A percentile compares a stretch with the other conserved stretches of the same genome.
These are phyloP conservation scores for Terfezia claveryi DNA, from an alignment of 495 filamentous ascomycete species.

Conservation along the genomic window DNA sequence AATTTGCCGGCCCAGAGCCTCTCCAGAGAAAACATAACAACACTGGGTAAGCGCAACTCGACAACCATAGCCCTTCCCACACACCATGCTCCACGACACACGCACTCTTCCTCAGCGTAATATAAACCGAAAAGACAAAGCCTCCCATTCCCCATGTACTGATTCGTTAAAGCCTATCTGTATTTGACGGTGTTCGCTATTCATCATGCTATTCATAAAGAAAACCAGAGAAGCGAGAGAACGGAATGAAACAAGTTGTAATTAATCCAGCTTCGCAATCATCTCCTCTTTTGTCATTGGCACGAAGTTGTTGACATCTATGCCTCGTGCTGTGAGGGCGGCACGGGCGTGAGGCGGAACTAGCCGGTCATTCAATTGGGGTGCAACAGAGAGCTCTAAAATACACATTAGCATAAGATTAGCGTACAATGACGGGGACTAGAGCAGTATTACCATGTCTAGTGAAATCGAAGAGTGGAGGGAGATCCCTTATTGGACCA, in stretches of 20 bases:
- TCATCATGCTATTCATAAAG: background rate
- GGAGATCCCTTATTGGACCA: constrained; percentile 53
- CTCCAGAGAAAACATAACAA: no score
- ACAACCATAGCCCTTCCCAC: no score
- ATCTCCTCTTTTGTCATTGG: constrained; percentile 84
- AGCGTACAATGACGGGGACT: background rate
- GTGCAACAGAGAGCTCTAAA: constrained; percentile 82
- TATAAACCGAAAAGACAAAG: background rate
- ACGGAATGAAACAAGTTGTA: background rate
- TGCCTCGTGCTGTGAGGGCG: constrained; percentile 47
- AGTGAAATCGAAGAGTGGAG: constrained; percentile 77
- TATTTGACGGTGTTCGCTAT: background rate
- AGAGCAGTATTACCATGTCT: constrained; percentile 51
- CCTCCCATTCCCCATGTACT: background rate
- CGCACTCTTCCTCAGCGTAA: background rate
- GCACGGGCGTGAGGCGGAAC: constrained; percentile 65
- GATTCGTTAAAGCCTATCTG: background rate
- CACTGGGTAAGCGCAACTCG: no score
- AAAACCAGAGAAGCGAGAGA: background rate
- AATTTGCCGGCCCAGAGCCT: no score
- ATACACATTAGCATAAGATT: background rate
- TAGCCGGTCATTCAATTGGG: constrained; percentile 63
- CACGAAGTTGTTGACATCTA: constrained; percentile 85
- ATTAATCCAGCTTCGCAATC: constrained; percentile 93
- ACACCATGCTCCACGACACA: background rate